A percentile compares a stretch with the other conserved stretches of the same genome.
Evolutionary conservation across 257 asterid species (phyloP).

Genomic region (Misopates orontium): DNA sequence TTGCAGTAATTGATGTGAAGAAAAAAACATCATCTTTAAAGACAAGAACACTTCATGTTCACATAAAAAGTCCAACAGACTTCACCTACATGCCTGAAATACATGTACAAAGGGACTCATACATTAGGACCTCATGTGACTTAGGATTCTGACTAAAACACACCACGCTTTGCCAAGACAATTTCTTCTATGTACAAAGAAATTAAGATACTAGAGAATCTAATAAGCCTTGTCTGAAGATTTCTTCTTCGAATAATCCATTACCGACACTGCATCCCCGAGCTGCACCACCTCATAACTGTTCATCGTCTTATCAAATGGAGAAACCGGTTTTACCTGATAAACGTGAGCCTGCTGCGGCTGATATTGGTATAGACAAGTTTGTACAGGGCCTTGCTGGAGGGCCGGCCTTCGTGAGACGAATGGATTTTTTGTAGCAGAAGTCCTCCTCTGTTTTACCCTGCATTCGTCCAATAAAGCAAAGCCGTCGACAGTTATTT

Average conservation of each 20-base stretch:
- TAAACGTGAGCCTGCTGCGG: constrained; percentile 15
- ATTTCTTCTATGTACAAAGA: background rate
- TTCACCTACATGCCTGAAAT: constrained; percentile 14
- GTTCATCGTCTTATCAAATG: constrained; percentile 11
- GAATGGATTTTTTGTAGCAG: background rate
- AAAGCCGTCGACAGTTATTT: constrained; percentile 17
- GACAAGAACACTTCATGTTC: constrained; percentile 14
- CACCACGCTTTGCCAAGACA: background rate
- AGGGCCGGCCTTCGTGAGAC: too few species aligned
- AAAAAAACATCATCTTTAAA: background rate
- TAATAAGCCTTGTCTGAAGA: constrained; percentile 4
- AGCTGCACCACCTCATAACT: constrained; percentile 16
- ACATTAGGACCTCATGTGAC: background rate
- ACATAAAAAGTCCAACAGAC: constrained; percentile 17
- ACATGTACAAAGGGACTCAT: background rate
- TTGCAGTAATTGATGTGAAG: background rate
- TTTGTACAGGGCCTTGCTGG: background rate
- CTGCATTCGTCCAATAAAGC: constrained; percentile 20
- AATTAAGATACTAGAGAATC: background rate
- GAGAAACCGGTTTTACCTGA: constrained; percentile 11
- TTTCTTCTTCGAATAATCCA: constrained; percentile 15
- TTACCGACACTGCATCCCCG: background rate
- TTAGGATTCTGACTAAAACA: background rate
- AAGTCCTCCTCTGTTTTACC: constrained; percentile 11
- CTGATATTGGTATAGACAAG: constrained; percentile 28